phyloP scores from a whole-genome alignment of 176 grass and related monocot genomes.

The Areca catechu region DNA sequence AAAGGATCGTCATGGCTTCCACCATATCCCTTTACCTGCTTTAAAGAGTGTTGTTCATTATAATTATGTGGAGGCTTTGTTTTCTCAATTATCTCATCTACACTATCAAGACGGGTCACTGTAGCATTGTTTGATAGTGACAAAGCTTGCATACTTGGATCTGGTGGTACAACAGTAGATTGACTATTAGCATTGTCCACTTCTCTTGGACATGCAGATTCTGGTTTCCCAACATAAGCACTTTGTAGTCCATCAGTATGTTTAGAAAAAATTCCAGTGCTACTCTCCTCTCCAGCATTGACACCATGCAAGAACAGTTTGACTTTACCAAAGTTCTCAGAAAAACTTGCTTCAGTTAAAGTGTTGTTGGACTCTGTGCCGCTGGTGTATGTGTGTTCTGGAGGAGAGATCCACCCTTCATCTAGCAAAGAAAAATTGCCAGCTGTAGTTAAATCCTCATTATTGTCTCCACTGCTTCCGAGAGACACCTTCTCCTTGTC shows the following conservation, averaged over 20 bases:
- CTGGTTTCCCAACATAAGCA: slow-evolving; percentile 12
- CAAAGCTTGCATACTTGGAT: slow-evolving; percentile 17
- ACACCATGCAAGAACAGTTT: slow-evolving; percentile 18
- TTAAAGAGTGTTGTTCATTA: slow-evolving; percentile 20
- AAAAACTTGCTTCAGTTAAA: slow-evolving; percentile 37
- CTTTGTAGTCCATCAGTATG: slow-evolving; percentile 21
- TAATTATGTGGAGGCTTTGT: slow-evolving; percentile 22
- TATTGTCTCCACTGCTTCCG: slow-evolving; percentile 29
- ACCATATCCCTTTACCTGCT: slow-evolving; percentile 39
- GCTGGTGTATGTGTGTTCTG: slow-evolving; percentile 70
- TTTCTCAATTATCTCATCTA: slow-evolving; percentile 18
- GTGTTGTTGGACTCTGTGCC: slow-evolving; percentile 39
- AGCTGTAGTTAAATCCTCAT: slow-evolving; percentile 32
- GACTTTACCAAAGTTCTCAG: slow-evolving; percentile 33
- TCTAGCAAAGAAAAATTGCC: slow-evolving; percentile 41
- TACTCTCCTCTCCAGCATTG: slow-evolving; percentile 20
- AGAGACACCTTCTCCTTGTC: slow-evolving; percentile 41
- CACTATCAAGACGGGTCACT: slow-evolving; percentile 21
- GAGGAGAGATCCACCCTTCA: slow-evolving; percentile 90
- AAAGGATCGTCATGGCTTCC: slow-evolving; percentile 47
- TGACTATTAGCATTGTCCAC: not conserved
- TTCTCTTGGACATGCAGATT: slow-evolving; percentile 2
- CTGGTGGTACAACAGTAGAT: slow-evolving; percentile 15
- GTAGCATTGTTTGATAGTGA: slow-evolving; percentile 13
- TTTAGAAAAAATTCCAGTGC: not conserved